Percentiles rank a stretch among this genome's conserved stretches.
Evolutionary conservation across 179 eudicot species (phyloP).

Genomic region (Beta macrorhiza): DNA sequence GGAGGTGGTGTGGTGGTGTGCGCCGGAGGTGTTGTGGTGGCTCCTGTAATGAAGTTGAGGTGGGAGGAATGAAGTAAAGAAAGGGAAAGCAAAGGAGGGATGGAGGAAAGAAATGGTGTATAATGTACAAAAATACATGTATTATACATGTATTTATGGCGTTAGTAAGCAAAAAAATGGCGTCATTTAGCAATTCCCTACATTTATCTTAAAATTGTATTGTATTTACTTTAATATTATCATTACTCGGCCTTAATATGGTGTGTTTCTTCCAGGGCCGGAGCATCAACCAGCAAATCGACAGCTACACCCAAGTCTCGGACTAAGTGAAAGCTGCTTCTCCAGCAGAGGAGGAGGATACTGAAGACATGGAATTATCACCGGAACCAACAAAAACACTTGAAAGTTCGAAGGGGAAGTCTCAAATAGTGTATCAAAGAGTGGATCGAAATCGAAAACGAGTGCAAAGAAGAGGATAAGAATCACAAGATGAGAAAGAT

Average conservation of each 20-base stretch:
- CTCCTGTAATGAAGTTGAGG: too few species aligned
- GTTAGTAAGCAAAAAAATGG: too few species aligned
- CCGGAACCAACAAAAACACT: constrained; percentile 33
- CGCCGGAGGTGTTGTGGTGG: too few species aligned
- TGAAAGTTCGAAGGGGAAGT: constrained; percentile 41
- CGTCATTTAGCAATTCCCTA: too few species aligned
- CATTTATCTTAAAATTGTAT: constrained; percentile 5
- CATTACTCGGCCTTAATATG: not conserved
- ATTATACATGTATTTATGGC: too few species aligned
- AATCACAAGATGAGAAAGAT: constrained; percentile 14
- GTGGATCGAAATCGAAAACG: constrained; percentile 39
- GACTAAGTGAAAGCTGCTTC: constrained; percentile 36
- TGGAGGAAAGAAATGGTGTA: too few species aligned
- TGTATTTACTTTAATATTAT: not conserved
- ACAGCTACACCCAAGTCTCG: constrained; percentile 54
- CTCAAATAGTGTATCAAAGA: not conserved
- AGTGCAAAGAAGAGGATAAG: constrained; percentile 44
- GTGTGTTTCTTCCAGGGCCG: constrained; percentile 29
- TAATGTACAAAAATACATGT: too few species aligned
- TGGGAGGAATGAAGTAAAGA: too few species aligned
- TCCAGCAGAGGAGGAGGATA: constrained; percentile 35
- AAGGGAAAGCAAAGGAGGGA: too few species aligned
- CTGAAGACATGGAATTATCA: constrained; percentile 31
- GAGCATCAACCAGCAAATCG: constrained; percentile 51
- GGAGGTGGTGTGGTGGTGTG: too few species aligned